Conservation (phyloP, 1,139 yeast species). For the Pichia sp. region DNA sequence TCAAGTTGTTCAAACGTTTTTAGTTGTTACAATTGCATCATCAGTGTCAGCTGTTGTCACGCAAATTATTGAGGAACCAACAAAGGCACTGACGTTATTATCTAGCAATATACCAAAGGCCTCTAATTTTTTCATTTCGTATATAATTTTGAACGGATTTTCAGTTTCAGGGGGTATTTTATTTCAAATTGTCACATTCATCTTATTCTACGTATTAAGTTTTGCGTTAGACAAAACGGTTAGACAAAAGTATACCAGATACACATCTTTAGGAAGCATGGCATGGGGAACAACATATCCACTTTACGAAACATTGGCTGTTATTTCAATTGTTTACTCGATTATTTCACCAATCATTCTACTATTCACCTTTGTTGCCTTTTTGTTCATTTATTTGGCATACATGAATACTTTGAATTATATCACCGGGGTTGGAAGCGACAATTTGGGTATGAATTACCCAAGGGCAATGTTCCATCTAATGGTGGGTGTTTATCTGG, state of each 20-base stretch:
- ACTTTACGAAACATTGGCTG: conserved; percentile 63
- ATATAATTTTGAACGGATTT: conserved; percentile 63
- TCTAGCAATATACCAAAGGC: conserved; percentile 77
- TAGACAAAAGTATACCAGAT: conserved; percentile 44
- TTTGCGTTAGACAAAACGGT: conserved; percentile 40
- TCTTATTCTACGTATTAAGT: conserved; percentile 45
- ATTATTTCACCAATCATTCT: conserved; percentile 74
- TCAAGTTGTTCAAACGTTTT: conserved; percentile 70
- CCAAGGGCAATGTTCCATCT: conserved; percentile 70
- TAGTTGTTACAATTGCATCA: conserved; percentile 80
- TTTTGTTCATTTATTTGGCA: conserved; percentile 48
- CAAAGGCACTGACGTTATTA: conserved; percentile 59
- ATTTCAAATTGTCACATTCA: conserved; percentile 34
- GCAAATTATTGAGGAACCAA: conserved; percentile 62
- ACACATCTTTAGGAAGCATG: conserved; percentile 15
- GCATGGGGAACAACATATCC: conserved; percentile 78
- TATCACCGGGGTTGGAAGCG: conserved; percentile 47
- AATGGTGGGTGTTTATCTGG: conserved; percentile 71
- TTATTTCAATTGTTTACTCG: conserved; percentile 70
- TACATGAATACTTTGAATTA: conserved; percentile 63
- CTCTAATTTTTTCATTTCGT: conserved; percentile 74
- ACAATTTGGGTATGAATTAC: conserved; percentile 63
- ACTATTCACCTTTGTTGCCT: conserved; percentile 53
- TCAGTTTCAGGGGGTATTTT: conserved; percentile 64
- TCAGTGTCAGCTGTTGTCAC: conserved; percentile 65